These are phyloP conservation scores for Wickerhamiella slavikovae DNA, from an alignment of 805 yeast species.

Conservation along the genomic window DNA sequence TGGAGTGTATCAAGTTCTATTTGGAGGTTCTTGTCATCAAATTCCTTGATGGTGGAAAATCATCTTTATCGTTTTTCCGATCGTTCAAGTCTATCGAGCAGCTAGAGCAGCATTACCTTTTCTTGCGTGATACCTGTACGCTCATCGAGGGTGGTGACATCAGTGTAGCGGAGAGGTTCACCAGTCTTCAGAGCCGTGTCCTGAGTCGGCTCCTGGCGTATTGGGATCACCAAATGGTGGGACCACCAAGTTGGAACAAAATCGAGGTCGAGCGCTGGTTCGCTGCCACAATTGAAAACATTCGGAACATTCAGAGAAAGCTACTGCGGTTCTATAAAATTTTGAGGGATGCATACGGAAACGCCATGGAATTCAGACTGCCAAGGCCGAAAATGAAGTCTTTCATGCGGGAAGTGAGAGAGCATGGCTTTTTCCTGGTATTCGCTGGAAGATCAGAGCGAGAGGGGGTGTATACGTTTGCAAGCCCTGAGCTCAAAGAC, in stretches of 20 bases:
- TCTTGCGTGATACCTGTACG: constrained; percentile 55
- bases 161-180: constrained; percentile 60
- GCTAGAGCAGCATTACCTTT: constrained; percentile 62
- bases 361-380: constrained; percentile 30
- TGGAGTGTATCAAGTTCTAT: constrained; percentile 54
- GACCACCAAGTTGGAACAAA: constrained; percentile 28
- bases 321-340: constrained; percentile 56
- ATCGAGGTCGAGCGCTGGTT: constrained; percentile 32
- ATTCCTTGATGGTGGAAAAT: constrained; percentile 52
- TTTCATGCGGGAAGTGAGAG: constrained; percentile 37
- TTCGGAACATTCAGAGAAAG: constrained; percentile 45
- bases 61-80: constrained; percentile 32
- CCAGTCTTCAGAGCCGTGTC: constrained; percentile 43
- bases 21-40: constrained; percentile 55
- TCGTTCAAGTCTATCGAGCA: constrained; percentile 86
- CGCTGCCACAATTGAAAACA: constrained; percentile 20
- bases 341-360: constrained; percentile 50
- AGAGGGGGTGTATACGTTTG: constrained; percentile 63
- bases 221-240: constrained; percentile 48
- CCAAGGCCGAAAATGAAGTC: constrained; percentile 18
- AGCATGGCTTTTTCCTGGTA: constrained; percentile 53
- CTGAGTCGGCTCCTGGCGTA: constrained; percentile 49
- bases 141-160: constrained; percentile 65
- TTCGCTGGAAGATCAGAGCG: constrained; percentile 53
- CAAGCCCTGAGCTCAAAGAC: constrained; percentile 33